Evolutionary conservation across 2,329 filamentous ascomycete genomes (phyloP).

Genomic region (Colletotrichum euphorbiae): DNA sequence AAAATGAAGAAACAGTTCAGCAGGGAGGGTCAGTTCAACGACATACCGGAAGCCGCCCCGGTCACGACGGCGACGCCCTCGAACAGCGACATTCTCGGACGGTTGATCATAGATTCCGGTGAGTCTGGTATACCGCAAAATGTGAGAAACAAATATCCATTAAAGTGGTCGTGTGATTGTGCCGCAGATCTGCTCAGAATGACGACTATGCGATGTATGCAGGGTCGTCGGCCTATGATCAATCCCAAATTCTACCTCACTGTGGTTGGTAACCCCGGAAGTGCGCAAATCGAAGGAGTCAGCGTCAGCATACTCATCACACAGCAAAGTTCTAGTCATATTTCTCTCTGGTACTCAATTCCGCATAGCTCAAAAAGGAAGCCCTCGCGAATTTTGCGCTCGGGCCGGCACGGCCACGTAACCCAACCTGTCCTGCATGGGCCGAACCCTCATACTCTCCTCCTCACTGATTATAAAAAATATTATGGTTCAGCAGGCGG

Average conservation of each 20-base stretch:
- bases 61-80: slow-evolving; percentile 48
- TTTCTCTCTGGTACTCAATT: slow-evolving; percentile 5
- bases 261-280: too few relatives aligned
- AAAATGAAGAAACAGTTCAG: neutral
- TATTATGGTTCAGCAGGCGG: neutral
- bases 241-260: neutral
- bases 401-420: slow-evolving; percentile 12
- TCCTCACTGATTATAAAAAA: neutral
- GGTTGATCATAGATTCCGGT: slow-evolving; percentile 1
- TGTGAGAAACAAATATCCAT: neutral
- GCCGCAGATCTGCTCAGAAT: slow-evolving; percentile 1
- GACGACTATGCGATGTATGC: slow-evolving; percentile 13
- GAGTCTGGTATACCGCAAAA: neutral
- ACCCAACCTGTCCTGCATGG: neutral
- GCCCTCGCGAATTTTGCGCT: slow-evolving; percentile 10
- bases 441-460: too few relatives aligned
- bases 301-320: neutral
- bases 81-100: slow-evolving; percentile 44
- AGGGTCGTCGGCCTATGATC: neutral
- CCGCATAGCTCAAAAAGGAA: slow-evolving; percentile 7
- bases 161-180: neutral
- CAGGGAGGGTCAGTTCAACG: neutral
- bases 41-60: slow-evolving; percentile 48
- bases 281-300: neutral
- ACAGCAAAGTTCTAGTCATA: neutral